Evolutionary conservation across 495 filamentous ascomycete genomes (phyloP), one percentile per base, ranked within the genome.

Genomic region (Delitschia confertaspora): DNA sequence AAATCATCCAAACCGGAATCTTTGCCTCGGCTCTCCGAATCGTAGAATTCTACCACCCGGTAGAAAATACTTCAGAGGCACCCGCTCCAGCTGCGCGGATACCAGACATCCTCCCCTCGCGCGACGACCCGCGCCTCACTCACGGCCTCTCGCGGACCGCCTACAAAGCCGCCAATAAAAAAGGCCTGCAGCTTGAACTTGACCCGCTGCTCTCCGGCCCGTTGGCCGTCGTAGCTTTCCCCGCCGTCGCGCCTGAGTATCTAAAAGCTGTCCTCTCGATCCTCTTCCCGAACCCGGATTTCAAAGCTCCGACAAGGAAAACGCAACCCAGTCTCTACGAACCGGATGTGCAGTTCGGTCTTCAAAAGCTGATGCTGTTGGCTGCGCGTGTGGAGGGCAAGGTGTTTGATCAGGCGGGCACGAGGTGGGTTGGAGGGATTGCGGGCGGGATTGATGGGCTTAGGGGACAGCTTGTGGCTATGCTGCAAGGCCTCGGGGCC

Each of bases 351-450:
- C 85, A 93, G 66, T 71, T 62, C 37, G 93, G 85, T 29, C 58
- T 96, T 56, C 77, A 83, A 62, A 98, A 98, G 65, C 63, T 96
- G 43, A 65, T 93, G 60, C 55, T 98, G 24, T 64, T 96, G 31
- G 93, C 85, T 42, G 88, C 88, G 13, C 72, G 91, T 41, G 75
- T 94, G 18, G 78, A 83, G 52, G 82, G 82, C 46, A 76, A 74
- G 65, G 82, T 87, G 32, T 85, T 96, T 55, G 93, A 98, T 65
- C 57, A 71, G 21, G 79, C 80, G 13, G 80, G 84, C 49, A 69
- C 84, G 42, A 82, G 78, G 60, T 91, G 85, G 83, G 76, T 96
- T 38, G 85, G 82, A 30, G 73, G 76, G n/a, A 83, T 96, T 57
- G 71, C 82, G 53, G 82, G 81, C 38, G 88, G 88, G 8, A 59